Base-by-base conservation (phyloP, 495 filamentous ascomycete species). In the Penicillium dipodomyicola region DNA sequence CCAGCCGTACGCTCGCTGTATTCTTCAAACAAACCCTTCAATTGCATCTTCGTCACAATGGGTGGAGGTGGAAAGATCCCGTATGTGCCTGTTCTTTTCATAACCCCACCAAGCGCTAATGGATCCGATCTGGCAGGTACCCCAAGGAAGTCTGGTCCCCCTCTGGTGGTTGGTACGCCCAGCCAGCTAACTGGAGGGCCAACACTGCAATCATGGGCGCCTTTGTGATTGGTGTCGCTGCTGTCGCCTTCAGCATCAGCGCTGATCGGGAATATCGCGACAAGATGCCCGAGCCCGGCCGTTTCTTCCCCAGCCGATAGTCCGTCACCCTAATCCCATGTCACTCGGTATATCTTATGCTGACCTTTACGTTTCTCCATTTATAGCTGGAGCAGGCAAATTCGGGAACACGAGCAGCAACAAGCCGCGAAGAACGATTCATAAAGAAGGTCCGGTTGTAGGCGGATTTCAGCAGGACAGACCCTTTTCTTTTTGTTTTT, bases 111-210 rank as follows among this genome's bases (percentile, higher is more conserved):
- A 42, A 35, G 52, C 57, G 44, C 73, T 73, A 46, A 73, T 64
- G 47, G 32, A 58, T 58, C 37, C 19, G 49, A 47, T 46, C 52
- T 33, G 59, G 29, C 66, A 97, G 93, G 68, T 97, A 96, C 75
- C 94, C 94, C 68, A 96, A 96, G 80, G 92, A 98, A 80, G 89
- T 98, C 79, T 98, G 94, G 94, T 97, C 94, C 67, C 94, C 94
- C 57, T 82, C 94, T 55, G 94, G 94, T 79, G 94, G 94, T 67
- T 98, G 95, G 94, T 98, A 98, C 75, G 76, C 87, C 30, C 93
- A 91, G 71, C 94, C 94, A 10, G 77, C 78, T 60, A 98, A 98
- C 81, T 98, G 95, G 95, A 95, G 87, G 73, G 70, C 77, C 39
- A 98, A 98, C 77, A 98, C 94, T 9, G 90, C 89, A n/a, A 78